A percentile compares a stretch with the other conserved stretches of the same genome.
phyloP scores from a whole-genome alignment of 2,329 filamentous ascomycete species.

The Aspergillus versicolor region DNA sequence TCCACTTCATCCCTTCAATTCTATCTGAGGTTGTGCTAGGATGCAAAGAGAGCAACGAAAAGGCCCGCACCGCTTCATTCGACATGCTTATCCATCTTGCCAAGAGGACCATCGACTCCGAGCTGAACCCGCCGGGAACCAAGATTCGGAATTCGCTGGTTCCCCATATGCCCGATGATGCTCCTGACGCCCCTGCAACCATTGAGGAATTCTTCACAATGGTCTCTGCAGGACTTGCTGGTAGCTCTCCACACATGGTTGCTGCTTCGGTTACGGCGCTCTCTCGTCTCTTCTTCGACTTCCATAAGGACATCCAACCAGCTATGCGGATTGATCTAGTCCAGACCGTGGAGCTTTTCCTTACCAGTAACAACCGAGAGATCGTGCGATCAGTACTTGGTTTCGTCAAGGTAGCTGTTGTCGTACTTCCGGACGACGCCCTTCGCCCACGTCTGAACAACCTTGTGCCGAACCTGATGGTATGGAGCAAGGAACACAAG shows the following conservation, averaged over 20 bases:
- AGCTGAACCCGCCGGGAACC: constrained; percentile 51
- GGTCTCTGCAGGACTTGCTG: constrained; percentile 92
- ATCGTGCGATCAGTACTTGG: constrained; percentile 93
- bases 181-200: constrained; percentile 72
- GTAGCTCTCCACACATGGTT: constrained; percentile 93
- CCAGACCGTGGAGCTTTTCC: constrained; percentile 91
- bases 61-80: constrained; percentile 84
- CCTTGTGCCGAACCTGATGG: constrained; percentile 84
- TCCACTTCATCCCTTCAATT: constrained; percentile 91
- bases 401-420: constrained; percentile 94
- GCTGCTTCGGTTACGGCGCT: constrained; percentile 95
- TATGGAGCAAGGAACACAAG: constrained; percentile 98
- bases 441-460: constrained; percentile 74
- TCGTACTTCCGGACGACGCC: constrained; percentile 75
- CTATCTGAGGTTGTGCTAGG: constrained; percentile 93
- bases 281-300: constrained; percentile 90
- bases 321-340: constrained; percentile 80
- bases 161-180: constrained; percentile 78
- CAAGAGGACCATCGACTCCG: constrained; percentile 71
- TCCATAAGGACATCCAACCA: constrained; percentile 67
- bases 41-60: constrained; percentile 97
- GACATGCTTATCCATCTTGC: constrained; percentile 87
- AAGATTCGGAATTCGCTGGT: constrained; percentile 89
- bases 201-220: constrained; percentile 98
- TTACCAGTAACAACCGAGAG: constrained; percentile 94